These are phyloP conservation scores for Fusarium marasasianum DNA, from an alignment of 2,329 filamentous ascomycete genomes.

Conservation along the genomic window DNA sequence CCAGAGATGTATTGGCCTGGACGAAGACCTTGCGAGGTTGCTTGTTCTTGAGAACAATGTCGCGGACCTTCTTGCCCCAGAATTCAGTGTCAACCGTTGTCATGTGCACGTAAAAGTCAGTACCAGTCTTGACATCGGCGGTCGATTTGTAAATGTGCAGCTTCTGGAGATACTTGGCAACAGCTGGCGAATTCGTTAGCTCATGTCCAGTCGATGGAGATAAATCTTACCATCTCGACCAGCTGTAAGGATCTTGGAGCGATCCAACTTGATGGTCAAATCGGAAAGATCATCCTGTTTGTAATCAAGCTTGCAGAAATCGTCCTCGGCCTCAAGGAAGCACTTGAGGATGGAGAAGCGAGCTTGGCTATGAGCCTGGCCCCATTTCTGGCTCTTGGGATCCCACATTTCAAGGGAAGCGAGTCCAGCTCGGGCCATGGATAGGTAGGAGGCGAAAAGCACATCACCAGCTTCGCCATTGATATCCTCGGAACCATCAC, in stretches of 20 bases:
- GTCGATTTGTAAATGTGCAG: conserved; percentile 93
- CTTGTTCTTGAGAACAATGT: conserved; percentile 79
- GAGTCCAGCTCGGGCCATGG: conserved; percentile 94
- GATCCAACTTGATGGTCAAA: conserved; percentile 83
- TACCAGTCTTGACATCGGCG: conserved; percentile 82
- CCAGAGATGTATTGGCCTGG: conserved; percentile 86
- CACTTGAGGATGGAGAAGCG: conserved; percentile 87
- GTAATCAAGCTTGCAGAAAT: conserved; percentile 86
- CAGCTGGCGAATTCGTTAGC: conserved; percentile 60
- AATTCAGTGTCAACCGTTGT: conserved; percentile 83
- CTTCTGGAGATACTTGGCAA: conserved; percentile 88
- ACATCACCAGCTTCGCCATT: conserved; percentile 83
- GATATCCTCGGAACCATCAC: conserved; percentile 78
- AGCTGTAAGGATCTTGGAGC: conserved; percentile 83
- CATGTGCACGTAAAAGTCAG: conserved; percentile 82
- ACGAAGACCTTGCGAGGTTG: conserved; percentile 92
- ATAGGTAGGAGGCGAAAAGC: conserved; percentile 86
- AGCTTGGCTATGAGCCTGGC: conserved; percentile 90
- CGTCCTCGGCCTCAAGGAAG: conserved; percentile 85
- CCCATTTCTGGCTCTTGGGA: conserved; percentile 89
- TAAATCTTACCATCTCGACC: conserved; percentile 70
- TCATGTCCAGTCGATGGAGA: neutral
- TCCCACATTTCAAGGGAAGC: conserved; percentile 94
- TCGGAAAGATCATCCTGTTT: conserved; percentile 79
- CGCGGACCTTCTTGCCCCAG: conserved; percentile 82